Conservation (phyloP, 495 filamentous ascomycete genomes). For the Penicillium soppii region DNA sequence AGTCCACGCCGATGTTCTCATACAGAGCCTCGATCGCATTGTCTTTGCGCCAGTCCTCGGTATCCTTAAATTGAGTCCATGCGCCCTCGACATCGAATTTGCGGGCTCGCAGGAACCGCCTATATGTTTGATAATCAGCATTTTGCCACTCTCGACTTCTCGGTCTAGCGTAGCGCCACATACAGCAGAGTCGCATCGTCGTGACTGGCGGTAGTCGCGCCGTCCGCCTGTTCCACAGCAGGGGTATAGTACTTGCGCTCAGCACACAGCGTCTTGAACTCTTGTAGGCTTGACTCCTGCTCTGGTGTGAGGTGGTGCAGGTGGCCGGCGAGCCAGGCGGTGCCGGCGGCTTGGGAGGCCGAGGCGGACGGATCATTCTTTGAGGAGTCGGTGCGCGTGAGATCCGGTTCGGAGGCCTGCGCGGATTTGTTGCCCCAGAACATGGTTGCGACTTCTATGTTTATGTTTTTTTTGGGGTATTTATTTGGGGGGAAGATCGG, state of each 20-base stretch:
- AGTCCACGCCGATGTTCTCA: conserved; percentile 74
- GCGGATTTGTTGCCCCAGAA: conserved; percentile 40
- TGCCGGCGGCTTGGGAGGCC: conserved; percentile 40
- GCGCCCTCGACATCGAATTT: conserved; percentile 72
- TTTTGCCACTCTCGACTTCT: background rate
- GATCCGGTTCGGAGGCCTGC: conserved; percentile 27
- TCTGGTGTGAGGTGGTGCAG: conserved; percentile 67
- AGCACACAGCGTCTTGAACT: conserved; percentile 66
- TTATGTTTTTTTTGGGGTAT: background rate
- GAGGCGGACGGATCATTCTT: conserved; percentile 45
- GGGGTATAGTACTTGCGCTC: conserved; percentile 66
- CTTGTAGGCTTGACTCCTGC: conserved; percentile 61
- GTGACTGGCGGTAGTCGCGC: conserved; percentile 54
- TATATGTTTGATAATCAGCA: conserved; percentile 33
- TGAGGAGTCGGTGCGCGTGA: conserved; percentile 25
- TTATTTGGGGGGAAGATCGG: background rate
- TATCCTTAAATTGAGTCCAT: conserved; percentile 81
- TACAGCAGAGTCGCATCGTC: conserved; percentile 83
- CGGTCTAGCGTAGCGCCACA: conserved; percentile 25
- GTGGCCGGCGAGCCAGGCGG: conserved; percentile 59
- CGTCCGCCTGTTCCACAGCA: conserved; percentile 32
- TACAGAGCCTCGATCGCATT: conserved; percentile 74
- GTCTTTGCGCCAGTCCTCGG: conserved; percentile 80
- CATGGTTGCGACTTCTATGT: conserved; percentile 18
- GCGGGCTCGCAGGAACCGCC: conserved; percentile 77